Conservation (phyloP, 106 monocot species). For the Allium sativum region DNA sequence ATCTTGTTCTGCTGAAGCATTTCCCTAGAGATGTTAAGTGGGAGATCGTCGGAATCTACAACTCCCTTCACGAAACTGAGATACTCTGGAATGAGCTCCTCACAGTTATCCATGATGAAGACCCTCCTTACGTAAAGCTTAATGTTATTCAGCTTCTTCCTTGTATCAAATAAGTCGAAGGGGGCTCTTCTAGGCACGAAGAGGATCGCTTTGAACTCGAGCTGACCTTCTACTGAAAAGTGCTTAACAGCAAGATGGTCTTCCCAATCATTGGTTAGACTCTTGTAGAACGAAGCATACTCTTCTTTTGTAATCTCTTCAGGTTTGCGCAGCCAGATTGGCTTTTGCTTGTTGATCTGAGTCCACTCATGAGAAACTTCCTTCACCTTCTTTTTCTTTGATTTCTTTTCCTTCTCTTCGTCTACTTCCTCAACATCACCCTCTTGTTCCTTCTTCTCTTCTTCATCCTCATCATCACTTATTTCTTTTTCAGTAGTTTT, state of each 20-base stretch:
- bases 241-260: slow-evolving; percentile 36
- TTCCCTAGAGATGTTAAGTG: slow-evolving; percentile 34
- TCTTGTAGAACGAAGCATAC: slow-evolving; percentile 42
- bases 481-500: slow-evolving; percentile 37
- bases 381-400: slow-evolving; percentile 27
- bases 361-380: slow-evolving; percentile 30
- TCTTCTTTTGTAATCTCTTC: slow-evolving; percentile 49
- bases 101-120: slow-evolving; percentile 45
- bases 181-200: slow-evolving; percentile 39
- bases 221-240: slow-evolving; percentile 42
- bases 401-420: slow-evolving; percentile 15
- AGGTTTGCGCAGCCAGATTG: slow-evolving; percentile 39
- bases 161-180: slow-evolving; percentile 35
- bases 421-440: slow-evolving; percentile 23
- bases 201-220: slow-evolving; percentile 36
- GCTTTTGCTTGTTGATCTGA: slow-evolving; percentile 38
- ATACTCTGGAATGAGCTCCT: slow-evolving; percentile 40
- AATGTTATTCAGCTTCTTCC: slow-evolving; percentile 40
- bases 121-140: slow-evolving; percentile 37
- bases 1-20: slow-evolving; percentile 43
- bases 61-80: slow-evolving; percentile 38
- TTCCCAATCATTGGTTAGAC: slow-evolving; percentile 42
- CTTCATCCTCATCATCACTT: slow-evolving; percentile 40
- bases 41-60: slow-evolving; percentile 42
- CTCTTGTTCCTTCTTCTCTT: slow-evolving; percentile 22